A percentile compares a stretch with the other conserved stretches of the same genome.
phyloP scores from a whole-genome alignment of 768 basidiomycete genomes.

The Tylopilus sp. region DNA sequence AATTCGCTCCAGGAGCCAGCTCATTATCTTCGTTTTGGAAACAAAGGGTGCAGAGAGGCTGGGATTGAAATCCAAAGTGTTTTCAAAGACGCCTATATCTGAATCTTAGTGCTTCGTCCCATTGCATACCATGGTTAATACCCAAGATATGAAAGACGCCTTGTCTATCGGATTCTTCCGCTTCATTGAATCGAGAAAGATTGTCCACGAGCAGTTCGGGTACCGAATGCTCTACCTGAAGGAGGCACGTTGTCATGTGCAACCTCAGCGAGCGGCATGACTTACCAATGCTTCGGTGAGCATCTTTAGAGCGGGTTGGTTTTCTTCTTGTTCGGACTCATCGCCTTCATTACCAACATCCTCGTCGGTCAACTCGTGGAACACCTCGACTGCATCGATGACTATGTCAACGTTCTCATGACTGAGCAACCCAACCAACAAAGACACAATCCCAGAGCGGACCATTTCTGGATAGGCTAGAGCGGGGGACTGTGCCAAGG shows the following conservation, averaged over 20 bases:
- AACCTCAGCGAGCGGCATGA: constrained; percentile 13
- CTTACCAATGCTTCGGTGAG: constrained; percentile 76
- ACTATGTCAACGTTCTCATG: constrained; percentile 98
- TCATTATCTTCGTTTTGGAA: constrained; percentile 67
- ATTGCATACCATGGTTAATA: constrained; percentile 25
- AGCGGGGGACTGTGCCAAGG: constrained; percentile 79
- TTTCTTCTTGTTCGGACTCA: constrained; percentile 56
- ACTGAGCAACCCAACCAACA: constrained; percentile 81
- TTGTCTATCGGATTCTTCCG: constrained; percentile 85
- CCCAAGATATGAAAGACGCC: constrained; percentile 94
- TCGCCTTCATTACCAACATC: constrained; percentile 82
- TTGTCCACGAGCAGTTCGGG: constrained; percentile 90
- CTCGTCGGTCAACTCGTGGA: constrained; percentile 95
- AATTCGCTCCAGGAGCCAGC: constrained; percentile 79
- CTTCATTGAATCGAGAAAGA: constrained; percentile 81
- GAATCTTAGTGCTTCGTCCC: neutral
- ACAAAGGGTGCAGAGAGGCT: constrained; percentile 67
- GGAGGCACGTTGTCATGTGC: constrained; percentile 3
- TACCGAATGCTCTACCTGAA: constrained; percentile 76
- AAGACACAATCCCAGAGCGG: constrained; percentile 62
- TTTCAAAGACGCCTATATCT: constrained; percentile 81
- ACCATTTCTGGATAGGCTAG: constrained; percentile 90
- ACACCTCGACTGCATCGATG: constrained; percentile 89
- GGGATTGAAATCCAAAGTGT: constrained; percentile 83
- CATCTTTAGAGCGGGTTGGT: constrained; percentile 66